These are phyloP conservation scores for Fusarium sp. DNA, from an alignment of 2,329 filamentous ascomycete species.

Conservation along the genomic window DNA sequence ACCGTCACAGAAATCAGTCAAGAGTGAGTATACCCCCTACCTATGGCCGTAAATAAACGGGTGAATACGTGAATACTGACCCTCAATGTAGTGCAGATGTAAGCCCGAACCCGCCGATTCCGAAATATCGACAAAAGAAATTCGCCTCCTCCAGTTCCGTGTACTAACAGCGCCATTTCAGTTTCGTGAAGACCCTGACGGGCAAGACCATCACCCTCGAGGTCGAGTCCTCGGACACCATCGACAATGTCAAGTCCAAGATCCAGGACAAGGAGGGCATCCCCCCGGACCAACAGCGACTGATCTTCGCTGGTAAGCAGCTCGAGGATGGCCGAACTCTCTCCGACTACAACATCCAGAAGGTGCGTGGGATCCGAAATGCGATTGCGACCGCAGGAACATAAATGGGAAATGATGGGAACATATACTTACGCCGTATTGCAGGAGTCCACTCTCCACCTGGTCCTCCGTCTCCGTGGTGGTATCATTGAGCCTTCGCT, in stretches of 20 bases:
- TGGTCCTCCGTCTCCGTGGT: conserved; percentile 98
- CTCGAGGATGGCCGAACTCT: conserved; percentile 98
- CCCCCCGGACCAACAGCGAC: conserved; percentile 95
- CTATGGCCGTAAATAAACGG: conserved; percentile 20
- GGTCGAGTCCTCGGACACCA: conserved; percentile 98
- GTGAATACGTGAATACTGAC: conserved; percentile 43
- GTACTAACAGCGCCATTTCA: conserved; percentile 58
- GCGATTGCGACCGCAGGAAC: conserved; percentile 6
- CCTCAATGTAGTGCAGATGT: conserved; percentile 83
- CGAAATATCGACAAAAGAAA: conserved; percentile 37
- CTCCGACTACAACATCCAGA: conserved; percentile 99
- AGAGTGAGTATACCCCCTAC: conserved; percentile 64
- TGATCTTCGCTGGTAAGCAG: conserved; percentile 99
- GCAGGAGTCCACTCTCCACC: conserved; percentile 96
- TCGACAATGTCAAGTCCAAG: conserved; percentile 99
- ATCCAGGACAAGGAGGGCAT: conserved; percentile 99
- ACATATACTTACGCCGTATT: conserved; percentile 49
- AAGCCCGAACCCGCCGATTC: conserved; percentile 59
- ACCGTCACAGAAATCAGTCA: conserved; percentile 66
- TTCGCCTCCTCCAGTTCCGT: conserved; percentile 23
- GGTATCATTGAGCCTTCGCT: conserved; percentile 99
- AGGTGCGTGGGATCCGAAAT: conserved; percentile 69
- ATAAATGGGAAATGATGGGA: neutral
- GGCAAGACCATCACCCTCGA: conserved; percentile 99
- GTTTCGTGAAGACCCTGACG: conserved; percentile 99